Base-by-base conservation (phyloP, 805 yeast genomes). In the Teunomyces stri region DNA sequence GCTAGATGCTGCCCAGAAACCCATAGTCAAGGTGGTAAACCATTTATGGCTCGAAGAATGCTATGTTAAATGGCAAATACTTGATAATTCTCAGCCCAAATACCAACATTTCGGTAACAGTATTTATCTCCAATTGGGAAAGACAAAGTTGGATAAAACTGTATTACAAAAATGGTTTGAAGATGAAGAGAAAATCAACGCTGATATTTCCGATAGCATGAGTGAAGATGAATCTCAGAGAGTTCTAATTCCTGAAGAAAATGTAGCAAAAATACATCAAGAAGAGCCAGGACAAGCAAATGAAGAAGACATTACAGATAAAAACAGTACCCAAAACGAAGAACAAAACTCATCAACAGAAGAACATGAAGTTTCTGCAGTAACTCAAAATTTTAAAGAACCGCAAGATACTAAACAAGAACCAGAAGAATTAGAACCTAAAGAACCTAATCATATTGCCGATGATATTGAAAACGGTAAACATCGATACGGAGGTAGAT, bases 1-100 rank as follows among this genome's bases (percentile, higher is more conserved):
- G 96, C 54, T 64, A 2, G 56, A 55, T 30, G 67, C 46, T 7
- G 44, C 56, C 30, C 61, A 60, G 0, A 41, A 53, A 5, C 65
- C 63, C 0, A 48, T 50, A 5, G 61, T 88, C 18, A 74, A 75
- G 27, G 71, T 85, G 2, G 83, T 88, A 0, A 90, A 87, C 58
- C 96, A 89, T 64, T 59, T 84, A 11, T 92, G 99, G 99, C 65
- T 92, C 11, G 98, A 92, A 59, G 91, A 87, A 46, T 78, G 89
- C 36, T 92, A 76, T 50, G 54, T 66, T 9, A 64, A 74, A 40
- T 87, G 94, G 91, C 68, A 66, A 43, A 53, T 74, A 4, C 74
- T 77, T 53, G 80, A 82, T 33, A 74, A 64, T 3, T 55, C 66
- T 0, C 58, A 63, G 12, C 72, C 79, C 2, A 70, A 79, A 28